phyloP scores from a whole-genome alignment of 495 filamentous ascomycete genomes.

The Hyaloscypha hepaticicola region DNA sequence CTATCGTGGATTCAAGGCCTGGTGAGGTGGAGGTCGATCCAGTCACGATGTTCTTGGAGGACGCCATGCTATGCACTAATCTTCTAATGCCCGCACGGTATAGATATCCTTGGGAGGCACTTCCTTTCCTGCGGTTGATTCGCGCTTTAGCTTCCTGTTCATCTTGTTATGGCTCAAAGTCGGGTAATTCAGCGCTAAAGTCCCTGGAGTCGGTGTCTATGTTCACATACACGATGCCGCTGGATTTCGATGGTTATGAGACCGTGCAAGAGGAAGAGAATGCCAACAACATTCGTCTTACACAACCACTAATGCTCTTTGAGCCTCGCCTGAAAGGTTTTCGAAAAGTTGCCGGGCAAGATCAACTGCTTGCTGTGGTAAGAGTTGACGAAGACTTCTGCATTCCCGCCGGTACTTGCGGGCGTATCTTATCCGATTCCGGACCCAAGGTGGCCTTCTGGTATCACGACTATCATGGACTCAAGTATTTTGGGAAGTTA shows the following conservation, averaged over 20 bases:
- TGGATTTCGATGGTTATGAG: constrained; percentile 65
- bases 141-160: constrained; percentile 51
- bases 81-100: constrained; percentile 62
- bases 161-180: constrained; percentile 47
- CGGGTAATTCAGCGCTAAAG: constrained; percentile 37
- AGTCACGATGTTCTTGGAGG: constrained; percentile 51
- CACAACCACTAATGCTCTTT: constrained; percentile 50
- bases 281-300: constrained; percentile 61
- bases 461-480: constrained; percentile 61
- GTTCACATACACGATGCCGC: constrained; percentile 71
- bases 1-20: constrained; percentile 30
- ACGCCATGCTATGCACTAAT: constrained; percentile 51
- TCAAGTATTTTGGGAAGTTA: constrained; percentile 67
- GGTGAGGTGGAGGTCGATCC: constrained; percentile 37
- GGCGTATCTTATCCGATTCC: constrained; percentile 67
- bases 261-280: constrained; percentile 83
- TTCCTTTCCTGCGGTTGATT: constrained; percentile 72
- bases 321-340: constrained; percentile 38
- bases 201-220: constrained; percentile 63
- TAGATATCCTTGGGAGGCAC: constrained; percentile 83
- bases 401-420: constrained; percentile 63
- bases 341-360: neutral
- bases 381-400: constrained; percentile 44
- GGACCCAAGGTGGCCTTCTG: constrained; percentile 59
- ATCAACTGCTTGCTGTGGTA: constrained; percentile 15